Conservation (phyloP, 352 stramenopile species). For the Phytophthora litchii region DNA sequence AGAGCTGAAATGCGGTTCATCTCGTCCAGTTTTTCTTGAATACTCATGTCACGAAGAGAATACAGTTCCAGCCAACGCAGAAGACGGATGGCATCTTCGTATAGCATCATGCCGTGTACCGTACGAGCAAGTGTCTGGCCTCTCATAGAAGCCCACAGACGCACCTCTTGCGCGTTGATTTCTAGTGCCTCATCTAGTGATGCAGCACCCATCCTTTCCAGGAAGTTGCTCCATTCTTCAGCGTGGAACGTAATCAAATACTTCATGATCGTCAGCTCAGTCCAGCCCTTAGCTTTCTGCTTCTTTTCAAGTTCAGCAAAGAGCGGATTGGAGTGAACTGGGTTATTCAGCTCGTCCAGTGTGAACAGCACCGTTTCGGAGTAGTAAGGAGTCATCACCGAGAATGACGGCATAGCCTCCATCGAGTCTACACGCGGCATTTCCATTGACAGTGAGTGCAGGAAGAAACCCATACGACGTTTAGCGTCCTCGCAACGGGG, state of each 20-base stretch:
- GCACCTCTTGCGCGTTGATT: conserved; percentile 71
- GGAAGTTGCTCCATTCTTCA: conserved; percentile 90
- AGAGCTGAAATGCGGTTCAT: conserved; percentile 87
- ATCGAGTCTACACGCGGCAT: conserved; percentile 80
- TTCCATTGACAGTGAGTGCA: conserved; percentile 85
- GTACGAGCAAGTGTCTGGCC: conserved; percentile 88
- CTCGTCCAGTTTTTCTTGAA: conserved; percentile 74
- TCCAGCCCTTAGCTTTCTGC: conserved; percentile 72
- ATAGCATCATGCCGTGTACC: conserved; percentile 91
- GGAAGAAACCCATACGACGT: conserved; percentile 88
- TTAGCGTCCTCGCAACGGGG: conserved; percentile 84
- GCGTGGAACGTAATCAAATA: conserved; percentile 89
- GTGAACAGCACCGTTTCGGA: conserved; percentile 88
- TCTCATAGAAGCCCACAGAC: conserved; percentile 84
- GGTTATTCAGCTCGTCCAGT: conserved; percentile 86
- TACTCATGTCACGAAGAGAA: conserved; percentile 58
- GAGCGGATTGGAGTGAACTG: conserved; percentile 80
- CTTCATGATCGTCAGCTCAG: conserved; percentile 86
- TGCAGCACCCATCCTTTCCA: conserved; percentile 77
- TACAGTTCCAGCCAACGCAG: conserved; percentile 87
- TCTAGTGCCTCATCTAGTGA: conserved; percentile 76
- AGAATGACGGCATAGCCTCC: conserved; percentile 88
- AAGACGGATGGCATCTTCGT: conserved; percentile 87
- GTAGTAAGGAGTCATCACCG: conserved; percentile 90
- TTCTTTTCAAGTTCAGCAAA: conserved; percentile 80